Evolutionary conservation across 2,329 filamentous ascomycete species (phyloP).

Genomic region (Calonectria pseudoreteaudii): DNA sequence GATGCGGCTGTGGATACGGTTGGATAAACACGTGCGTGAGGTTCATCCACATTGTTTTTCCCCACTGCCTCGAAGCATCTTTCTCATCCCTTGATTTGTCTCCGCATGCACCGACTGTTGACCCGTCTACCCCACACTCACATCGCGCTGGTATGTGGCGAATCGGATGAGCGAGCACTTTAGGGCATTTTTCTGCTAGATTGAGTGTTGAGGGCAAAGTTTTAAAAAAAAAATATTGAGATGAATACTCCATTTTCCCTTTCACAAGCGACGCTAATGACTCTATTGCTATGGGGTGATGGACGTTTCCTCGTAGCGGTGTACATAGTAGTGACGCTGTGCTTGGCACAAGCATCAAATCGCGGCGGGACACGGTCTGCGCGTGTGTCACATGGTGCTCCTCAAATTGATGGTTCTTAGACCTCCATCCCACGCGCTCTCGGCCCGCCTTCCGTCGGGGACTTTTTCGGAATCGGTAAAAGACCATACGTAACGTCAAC

Average conservation of each 20-base stretch:
- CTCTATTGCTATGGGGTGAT: background rate
- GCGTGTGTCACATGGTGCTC: background rate
- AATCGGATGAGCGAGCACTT: background rate
- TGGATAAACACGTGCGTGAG: background rate
- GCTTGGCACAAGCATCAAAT: background rate
- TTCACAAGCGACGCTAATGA: background rate
- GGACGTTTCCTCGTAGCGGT: background rate
- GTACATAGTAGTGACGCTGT: background rate
- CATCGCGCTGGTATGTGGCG: background rate
- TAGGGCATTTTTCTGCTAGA: background rate
- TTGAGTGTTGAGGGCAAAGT: background rate
- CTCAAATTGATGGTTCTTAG: background rate
- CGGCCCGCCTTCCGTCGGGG: background rate
- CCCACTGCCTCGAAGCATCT: no score
- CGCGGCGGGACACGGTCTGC: background rate
- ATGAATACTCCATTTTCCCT: background rate
- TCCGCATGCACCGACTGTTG: background rate
- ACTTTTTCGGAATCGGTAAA: background rate
- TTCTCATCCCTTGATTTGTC: background rate
- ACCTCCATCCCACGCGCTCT: background rate
- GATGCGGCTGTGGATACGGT: background rate
- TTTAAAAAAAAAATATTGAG: background rate
- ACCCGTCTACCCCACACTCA: background rate
- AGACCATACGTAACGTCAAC: background rate
- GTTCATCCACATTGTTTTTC: background rate